Percentiles rank a stretch among this genome's conserved stretches.
phyloP scores from a whole-genome alignment of 306 rosid genomes.

The Boehmeria nivea region DNA sequence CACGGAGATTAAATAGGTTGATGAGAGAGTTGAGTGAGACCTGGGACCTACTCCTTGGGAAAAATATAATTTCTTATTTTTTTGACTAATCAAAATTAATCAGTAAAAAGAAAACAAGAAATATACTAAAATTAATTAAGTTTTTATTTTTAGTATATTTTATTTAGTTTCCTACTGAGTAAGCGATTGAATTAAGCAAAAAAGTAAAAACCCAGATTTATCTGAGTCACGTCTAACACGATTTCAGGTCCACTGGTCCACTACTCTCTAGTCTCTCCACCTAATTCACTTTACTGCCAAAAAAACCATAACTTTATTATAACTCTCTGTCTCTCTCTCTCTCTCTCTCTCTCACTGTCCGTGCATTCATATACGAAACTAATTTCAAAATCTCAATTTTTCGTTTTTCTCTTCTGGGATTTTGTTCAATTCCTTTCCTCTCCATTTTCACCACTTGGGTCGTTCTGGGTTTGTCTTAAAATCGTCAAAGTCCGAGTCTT shows the following conservation, averaged over 20 bases:
- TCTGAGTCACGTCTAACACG: conserved; percentile 49
- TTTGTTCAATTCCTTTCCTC: not conserved
- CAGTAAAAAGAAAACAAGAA: no score
- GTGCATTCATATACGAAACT: not conserved
- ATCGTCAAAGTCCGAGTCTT: conserved; percentile 9
- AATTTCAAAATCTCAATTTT: not conserved
- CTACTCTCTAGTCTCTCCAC: not conserved
- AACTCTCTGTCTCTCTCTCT: not conserved
- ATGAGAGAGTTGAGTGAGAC: no score
- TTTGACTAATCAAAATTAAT: no score
- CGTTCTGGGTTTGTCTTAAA: not conserved
- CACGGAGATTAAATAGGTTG: no score
- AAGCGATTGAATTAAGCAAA: not conserved
- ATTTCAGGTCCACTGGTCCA: conserved; percentile 9
- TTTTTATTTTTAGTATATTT: not conserved
- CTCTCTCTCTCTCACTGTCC: conserved; percentile 5
- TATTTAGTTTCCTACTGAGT: conserved; percentile 11
- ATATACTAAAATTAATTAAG: no score
- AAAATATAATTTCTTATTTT: no score
- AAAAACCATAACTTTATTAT: not conserved
- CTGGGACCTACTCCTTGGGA: no score
- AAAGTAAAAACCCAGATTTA: conserved; percentile 24
- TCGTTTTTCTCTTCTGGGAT: not conserved
- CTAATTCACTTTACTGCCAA: conserved; percentile 6
- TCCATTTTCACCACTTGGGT: conserved; percentile 13